Percentiles rank a stretch among this genome's conserved stretches.
phyloP scores from a whole-genome alignment of 805 yeast genomes.

The Cyberlindnera subsufficiens region DNA sequence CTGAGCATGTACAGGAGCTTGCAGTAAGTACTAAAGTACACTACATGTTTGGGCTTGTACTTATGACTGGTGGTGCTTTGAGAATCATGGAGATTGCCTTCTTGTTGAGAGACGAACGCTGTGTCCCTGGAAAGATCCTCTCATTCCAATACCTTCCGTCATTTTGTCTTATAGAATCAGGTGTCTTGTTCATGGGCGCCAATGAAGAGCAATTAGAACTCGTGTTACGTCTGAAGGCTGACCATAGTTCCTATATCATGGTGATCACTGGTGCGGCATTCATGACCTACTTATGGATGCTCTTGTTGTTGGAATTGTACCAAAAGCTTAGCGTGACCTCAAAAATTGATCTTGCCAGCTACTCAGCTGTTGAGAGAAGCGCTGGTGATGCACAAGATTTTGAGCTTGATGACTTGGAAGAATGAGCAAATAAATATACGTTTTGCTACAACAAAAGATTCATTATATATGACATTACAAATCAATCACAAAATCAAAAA shows the following conservation, averaged over 20 bases:
- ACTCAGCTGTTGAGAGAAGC: slow-evolving; percentile 8
- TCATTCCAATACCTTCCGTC: slow-evolving; percentile 88
- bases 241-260: slow-evolving; percentile 78
- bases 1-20: slow-evolving; percentile 76
- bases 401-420: slow-evolving; percentile 1
- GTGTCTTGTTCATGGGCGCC: slow-evolving; percentile 86
- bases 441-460: background rate
- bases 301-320: slow-evolving; percentile 55
- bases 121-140: slow-evolving; percentile 39
- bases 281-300: slow-evolving; percentile 59
- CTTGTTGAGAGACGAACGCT: slow-evolving; percentile 56
- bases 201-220: slow-evolving; percentile 79
- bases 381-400: background rate
- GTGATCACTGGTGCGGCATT: slow-evolving; percentile 69
- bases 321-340: slow-evolving; percentile 28
- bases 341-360: slow-evolving; percentile 7
- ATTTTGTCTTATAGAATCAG: slow-evolving; percentile 70
- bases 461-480: background rate
- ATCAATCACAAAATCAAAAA: too few species aligned
- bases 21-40: slow-evolving; percentile 83
- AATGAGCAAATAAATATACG: background rate
- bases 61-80: slow-evolving; percentile 71
- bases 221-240: slow-evolving; percentile 71
- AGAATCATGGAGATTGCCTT: slow-evolving; percentile 79
- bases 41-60: slow-evolving; percentile 73